Conservation (phyloP, 345 rosid species). For the Cardamine occulta region DNA sequence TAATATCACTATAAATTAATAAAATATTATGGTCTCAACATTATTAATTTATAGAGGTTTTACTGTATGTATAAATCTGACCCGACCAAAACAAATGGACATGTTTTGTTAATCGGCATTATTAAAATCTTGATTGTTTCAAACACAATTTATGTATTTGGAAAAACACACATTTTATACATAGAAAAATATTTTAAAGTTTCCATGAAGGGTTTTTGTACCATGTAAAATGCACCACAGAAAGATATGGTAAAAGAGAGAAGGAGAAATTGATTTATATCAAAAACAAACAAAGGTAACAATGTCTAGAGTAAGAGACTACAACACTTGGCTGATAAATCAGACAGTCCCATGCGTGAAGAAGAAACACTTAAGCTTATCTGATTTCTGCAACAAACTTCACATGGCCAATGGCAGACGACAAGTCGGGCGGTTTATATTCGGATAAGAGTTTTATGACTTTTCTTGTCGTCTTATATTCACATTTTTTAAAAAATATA, state of each 20-base stretch:
- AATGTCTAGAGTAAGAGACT: not conserved
- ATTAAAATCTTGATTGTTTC: not conserved
- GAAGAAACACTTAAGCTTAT: slow-evolving; percentile 39
- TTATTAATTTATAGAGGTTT: too few relatives aligned
- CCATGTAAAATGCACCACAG: not conserved
- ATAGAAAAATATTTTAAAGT: not conserved
- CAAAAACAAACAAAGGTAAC: slow-evolving; percentile 1
- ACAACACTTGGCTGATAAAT: slow-evolving; percentile 33
- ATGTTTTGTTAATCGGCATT: not conserved
- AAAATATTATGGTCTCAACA: too few relatives aligned
- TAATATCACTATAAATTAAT: too few relatives aligned
- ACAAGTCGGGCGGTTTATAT: not conserved
- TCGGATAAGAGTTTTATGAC: slow-evolving; percentile 19
- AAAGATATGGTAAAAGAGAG: not conserved
- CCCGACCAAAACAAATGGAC: not conserved
- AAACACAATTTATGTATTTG: not conserved
- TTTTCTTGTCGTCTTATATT: slow-evolving; percentile 11
- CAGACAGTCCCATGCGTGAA: slow-evolving; percentile 34
- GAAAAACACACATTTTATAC: not conserved
- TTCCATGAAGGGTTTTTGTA: not conserved
- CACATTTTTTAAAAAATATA: not conserved
- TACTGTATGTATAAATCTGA: not conserved
- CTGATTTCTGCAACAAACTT: slow-evolving; percentile 28
- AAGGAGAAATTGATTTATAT: slow-evolving; percentile 16
- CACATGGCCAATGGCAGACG: slow-evolving; percentile 36